phyloP scores from a whole-genome alignment of 2,329 filamentous ascomycete species.

The Neocucurbitaria cava region DNA sequence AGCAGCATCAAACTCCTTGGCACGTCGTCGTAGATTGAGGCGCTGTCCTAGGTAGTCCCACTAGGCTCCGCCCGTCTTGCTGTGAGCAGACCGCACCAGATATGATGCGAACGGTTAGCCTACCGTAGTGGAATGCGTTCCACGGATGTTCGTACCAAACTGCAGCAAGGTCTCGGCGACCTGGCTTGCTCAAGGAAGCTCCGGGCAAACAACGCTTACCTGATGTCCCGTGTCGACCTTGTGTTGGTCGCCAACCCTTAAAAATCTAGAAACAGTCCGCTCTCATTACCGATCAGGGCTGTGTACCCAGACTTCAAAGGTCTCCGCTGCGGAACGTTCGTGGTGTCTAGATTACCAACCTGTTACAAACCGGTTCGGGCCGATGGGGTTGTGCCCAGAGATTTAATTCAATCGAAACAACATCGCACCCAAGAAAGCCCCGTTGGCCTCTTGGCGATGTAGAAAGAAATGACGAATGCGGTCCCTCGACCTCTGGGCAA shows the following conservation, averaged over 20 bases:
- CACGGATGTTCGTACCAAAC: no score
- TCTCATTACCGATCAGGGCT: neutral
- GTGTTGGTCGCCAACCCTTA: neutral
- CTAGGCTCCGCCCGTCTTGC: no score
- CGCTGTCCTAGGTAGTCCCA: no score
- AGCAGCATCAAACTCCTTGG: neutral
- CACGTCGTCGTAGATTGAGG: no score
- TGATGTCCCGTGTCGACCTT: neutral
- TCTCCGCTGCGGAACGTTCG: neutral
- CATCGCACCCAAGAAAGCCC: slow-evolving; percentile 1
- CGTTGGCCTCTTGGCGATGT: slow-evolving; percentile 14
- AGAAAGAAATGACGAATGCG: slow-evolving; percentile 7
- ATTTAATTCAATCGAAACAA: slow-evolving; percentile 14
- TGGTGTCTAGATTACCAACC: neutral
- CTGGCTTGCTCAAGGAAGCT: neutral
- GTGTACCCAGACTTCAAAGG: neutral
- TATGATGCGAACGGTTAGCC: no score
- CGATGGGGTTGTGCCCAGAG: slow-evolving; percentile 7
- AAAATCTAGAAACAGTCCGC: neutral
- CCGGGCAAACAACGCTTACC: neutral
- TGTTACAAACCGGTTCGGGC: slow-evolving; percentile 15
- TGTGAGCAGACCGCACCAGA: no score
- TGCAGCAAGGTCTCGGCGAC: no score
- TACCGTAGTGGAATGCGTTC: no score
- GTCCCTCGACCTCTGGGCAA: slow-evolving; percentile 4